A percentile compares a stretch with the other conserved stretches of the same genome.
Conservation (phyloP, 108 stramenopile genomes). For the Schizochytrium sp. region DNA sequence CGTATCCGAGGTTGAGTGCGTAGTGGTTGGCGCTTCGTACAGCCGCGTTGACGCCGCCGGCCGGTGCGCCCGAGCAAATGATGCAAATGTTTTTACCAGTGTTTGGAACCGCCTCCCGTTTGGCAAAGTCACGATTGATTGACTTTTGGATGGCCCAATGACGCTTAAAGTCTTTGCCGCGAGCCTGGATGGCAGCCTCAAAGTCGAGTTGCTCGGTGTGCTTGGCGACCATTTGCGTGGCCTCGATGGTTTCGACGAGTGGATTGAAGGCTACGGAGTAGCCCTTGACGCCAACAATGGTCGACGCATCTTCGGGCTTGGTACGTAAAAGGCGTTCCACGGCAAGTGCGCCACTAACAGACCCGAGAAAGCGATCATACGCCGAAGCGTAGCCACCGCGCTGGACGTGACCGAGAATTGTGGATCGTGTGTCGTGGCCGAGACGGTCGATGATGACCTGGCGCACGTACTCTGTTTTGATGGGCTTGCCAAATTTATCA, state of each 20-base stretch:
- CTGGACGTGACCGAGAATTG: slow-evolving; percentile 7
- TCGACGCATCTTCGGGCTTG: neutral
- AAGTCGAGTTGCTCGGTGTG: neutral
- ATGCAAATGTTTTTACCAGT: neutral
- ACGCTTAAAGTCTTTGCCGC: neutral
- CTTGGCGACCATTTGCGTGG: neutral
- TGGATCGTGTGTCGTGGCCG: neutral
- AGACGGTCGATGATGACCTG: slow-evolving; percentile 4
- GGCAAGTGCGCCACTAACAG: neutral
- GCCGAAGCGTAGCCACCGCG: neutral
- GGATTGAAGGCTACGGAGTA: neutral
- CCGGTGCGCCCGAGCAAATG: neutral
- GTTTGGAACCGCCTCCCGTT: neutral
- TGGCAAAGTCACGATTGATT: slow-evolving; percentile 6
- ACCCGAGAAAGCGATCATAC: neutral
- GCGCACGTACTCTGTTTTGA: slow-evolving; percentile 15
- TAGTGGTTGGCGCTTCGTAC: neutral
- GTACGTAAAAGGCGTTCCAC: neutral
- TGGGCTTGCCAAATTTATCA: neutral
- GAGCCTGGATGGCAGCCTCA: neutral
- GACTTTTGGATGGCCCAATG: neutral
- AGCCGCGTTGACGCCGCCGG: neutral
- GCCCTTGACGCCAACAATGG: slow-evolving; percentile 15
- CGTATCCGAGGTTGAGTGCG: neutral
- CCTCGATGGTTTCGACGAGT: slow-evolving; percentile 1